Conservation (phyloP, 176 grass and related monocot species). For the Juncus effusus region DNA sequence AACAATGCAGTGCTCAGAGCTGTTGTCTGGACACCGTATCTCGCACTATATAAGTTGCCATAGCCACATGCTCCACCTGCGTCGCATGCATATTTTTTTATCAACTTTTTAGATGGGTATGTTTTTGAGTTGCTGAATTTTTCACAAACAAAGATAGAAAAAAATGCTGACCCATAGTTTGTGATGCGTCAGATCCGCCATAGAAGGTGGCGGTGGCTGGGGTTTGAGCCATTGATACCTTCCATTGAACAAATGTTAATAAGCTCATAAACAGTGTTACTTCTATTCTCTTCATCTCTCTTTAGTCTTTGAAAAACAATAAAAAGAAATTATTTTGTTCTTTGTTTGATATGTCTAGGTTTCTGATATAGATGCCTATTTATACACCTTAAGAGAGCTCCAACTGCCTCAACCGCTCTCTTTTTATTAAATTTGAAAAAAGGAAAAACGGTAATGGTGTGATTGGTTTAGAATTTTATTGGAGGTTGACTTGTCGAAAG, state of each 20-base stretch:
- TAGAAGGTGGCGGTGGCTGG: constrained; percentile 30
- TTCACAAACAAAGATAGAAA: neutral
- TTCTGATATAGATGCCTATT: neutral
- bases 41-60: constrained; percentile 23
- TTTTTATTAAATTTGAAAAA: constrained; percentile 7
- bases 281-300: neutral
- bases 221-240: constrained; percentile 15
- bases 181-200: constrained; percentile 20
- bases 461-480: constrained; percentile 8
- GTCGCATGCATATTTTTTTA: neutral
- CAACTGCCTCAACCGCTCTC: constrained; percentile 12
- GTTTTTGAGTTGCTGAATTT: neutral
- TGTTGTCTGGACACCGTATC: constrained; percentile 23
- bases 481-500: no score
- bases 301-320: neutral
- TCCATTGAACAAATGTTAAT: constrained; percentile 13
- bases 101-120: neutral
- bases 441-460: neutral
- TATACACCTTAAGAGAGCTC: constrained; percentile 7
- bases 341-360: constrained; percentile 16
- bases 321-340: neutral
- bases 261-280: neutral
- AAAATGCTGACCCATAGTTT: constrained; percentile 26
- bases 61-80: constrained; percentile 40
- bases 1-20: constrained; percentile 36